Base-by-base conservation (phyloP, 108 stramenopile species). In the Poteriospumella lacustris region DNA sequence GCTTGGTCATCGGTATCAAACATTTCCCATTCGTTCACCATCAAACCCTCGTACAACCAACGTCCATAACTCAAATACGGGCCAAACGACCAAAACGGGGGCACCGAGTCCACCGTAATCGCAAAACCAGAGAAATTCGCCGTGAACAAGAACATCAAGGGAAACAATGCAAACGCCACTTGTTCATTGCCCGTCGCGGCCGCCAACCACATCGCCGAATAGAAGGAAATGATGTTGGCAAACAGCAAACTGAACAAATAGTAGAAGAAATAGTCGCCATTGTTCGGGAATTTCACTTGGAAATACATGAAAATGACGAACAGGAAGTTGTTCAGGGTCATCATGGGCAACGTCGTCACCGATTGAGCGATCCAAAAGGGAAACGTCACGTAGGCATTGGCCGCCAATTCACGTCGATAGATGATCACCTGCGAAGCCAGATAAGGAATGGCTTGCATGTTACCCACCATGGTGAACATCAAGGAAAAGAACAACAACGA, bases 41-140 rank as follows among this genome's bases (percentile, higher is more conserved):
- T 76, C 26, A 81, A 33, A 28, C 81, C 81, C 56, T 81, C 81
- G 44, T 77, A 81, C 24, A 39, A 38, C 81, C 81, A 81, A 9
- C 81, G 52, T 28, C 58, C 75, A 76, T 67, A 81, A n/a, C 28
- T 33, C 1, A 81, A 29, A 39, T 77, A 81, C 2, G 76, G 62
- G 12, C 56, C 81, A 70, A 70, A 81, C 9, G 24, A 19, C 81
- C 81, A 81, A 28, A 39, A 39, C 39, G 76, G 19, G 19, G 76
- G 81, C 0, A 81, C 38, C 43, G 52, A 38, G 15, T 78, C 38
- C 60, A 81, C 0, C 0, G 62, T 73, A 28, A 81, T 60, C 24
- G 81, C 56, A 44, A 69, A 81, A 0, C 81, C 81, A 3, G 81
- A 73, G 41, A 81, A 81, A 9, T 41, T 76, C 12, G 40, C 38